phyloP scores from a whole-genome alignment of 2,329 filamentous ascomycete genomes.

The Ascochyta rabiei region DNA sequence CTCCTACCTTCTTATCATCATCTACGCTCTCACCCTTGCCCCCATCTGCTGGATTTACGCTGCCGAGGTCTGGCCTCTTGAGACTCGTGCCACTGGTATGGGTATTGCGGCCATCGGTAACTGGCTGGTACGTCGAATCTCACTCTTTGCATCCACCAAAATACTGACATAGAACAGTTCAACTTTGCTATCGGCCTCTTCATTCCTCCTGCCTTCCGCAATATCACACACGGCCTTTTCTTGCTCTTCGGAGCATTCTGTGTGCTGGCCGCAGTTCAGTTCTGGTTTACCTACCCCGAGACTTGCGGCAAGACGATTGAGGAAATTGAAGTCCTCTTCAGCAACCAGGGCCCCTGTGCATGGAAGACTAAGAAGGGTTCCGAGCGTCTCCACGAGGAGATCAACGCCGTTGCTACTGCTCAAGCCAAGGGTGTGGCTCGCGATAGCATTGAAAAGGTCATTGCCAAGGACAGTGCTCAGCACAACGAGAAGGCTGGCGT shows the following conservation, averaged over 20 bases:
- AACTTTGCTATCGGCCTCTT: slow-evolving; percentile 67
- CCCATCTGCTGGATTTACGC: slow-evolving; percentile 71
- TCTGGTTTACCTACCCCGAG: slow-evolving; percentile 54
- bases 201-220: slow-evolving; percentile 63
- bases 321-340: slow-evolving; percentile 45
- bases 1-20: slow-evolving; percentile 67
- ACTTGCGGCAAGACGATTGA: slow-evolving; percentile 49
- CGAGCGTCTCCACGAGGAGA: slow-evolving; percentile 38
- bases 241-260: slow-evolving; percentile 58
- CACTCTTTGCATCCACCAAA: slow-evolving; percentile 38
- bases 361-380: slow-evolving; percentile 48
- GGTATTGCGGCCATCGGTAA: slow-evolving; percentile 58
- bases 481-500: slow-evolving; percentile 2
- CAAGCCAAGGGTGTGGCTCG: slow-evolving; percentile 34
- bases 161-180: slow-evolving; percentile 43
- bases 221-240: slow-evolving; percentile 63
- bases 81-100: slow-evolving; percentile 66
- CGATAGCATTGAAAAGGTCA: slow-evolving; percentile 28
- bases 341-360: slow-evolving; percentile 38
- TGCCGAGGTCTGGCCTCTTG: slow-evolving; percentile 68
- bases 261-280: slow-evolving; percentile 53
- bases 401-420: slow-evolving; percentile 29
- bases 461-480: slow-evolving; percentile 3
- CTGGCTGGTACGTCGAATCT: slow-evolving; percentile 55
- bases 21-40: slow-evolving; percentile 68